These are phyloP conservation scores for Fagus crenata DNA, from an alignment of 306 rosid species.

Conservation along the genomic window DNA sequence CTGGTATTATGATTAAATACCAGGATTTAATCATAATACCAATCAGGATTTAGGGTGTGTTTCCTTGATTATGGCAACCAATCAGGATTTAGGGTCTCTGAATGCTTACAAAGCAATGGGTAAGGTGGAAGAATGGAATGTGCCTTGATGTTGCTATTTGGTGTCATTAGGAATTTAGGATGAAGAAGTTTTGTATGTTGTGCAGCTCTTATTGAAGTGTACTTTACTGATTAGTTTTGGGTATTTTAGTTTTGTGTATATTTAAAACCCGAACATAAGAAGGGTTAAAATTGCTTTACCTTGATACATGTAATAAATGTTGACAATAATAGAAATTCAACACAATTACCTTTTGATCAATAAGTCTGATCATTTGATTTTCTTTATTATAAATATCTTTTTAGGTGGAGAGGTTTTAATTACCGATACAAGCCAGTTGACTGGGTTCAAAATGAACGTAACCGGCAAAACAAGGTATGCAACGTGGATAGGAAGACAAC, in stretches of 20 bases:
- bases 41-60: no score
- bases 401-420: conserved; percentile 78
- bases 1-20: neutral
- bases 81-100: neutral
- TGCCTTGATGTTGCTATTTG: neutral
- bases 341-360: neutral
- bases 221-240: neutral
- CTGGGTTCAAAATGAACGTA: conserved; percentile 56
- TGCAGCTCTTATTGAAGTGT: no score
- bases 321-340: neutral
- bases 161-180: neutral
- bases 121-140: neutral
- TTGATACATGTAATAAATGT: neutral
- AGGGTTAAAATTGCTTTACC: neutral
- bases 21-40: no score
- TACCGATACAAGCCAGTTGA: conserved; percentile 54
- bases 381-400: neutral
- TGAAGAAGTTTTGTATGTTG: neutral
- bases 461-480: conserved; percentile 63
- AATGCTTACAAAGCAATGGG: neutral
- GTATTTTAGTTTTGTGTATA: no score
- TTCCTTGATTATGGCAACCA: neutral
- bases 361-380: neutral
- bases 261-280: neutral
- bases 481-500: neutral